Evolutionary conservation across 2,329 filamentous ascomycete species (phyloP).

Genomic region (Ceratocystis ficicola): DNA sequence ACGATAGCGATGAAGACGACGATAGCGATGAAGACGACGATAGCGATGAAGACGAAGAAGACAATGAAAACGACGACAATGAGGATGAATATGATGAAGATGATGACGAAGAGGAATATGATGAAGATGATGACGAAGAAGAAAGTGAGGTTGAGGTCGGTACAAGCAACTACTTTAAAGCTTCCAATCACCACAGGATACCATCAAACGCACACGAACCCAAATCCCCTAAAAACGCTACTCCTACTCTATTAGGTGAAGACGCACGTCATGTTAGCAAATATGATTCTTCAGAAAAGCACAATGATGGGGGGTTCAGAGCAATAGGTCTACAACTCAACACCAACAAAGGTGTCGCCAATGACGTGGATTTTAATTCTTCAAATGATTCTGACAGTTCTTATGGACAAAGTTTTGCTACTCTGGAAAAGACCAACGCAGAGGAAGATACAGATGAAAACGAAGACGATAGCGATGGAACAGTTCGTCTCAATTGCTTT

Average conservation of each 20-base stretch:
- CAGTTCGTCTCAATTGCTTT: constrained; percentile 41
- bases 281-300: constrained; percentile 25
- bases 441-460: constrained; percentile 45
- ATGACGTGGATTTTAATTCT: constrained; percentile 30
- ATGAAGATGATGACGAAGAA: constrained; percentile 37
- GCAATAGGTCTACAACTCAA: constrained; percentile 15
- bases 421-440: constrained; percentile 47
- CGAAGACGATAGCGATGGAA: constrained; percentile 46
- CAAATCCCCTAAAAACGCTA: neutral
- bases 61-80: constrained; percentile 22
- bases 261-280: constrained; percentile 23
- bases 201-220: constrained; percentile 3
- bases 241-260: neutral
- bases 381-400: constrained; percentile 23
- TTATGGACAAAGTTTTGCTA: constrained; percentile 38
- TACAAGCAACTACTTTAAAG: constrained; percentile 25
- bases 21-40: too few relatives aligned
- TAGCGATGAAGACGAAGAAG: constrained; percentile 16
- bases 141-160: constrained; percentile 22
- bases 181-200: constrained; percentile 26
- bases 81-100: neutral
- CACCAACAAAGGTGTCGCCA: constrained; percentile 31
- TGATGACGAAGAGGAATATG: constrained; percentile 31
- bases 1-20: too few relatives aligned
- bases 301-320: constrained; percentile 16